These are phyloP conservation scores for Pyrus hybrid DNA, from an alignment of 331 rosid species.

Conservation along the genomic window DNA sequence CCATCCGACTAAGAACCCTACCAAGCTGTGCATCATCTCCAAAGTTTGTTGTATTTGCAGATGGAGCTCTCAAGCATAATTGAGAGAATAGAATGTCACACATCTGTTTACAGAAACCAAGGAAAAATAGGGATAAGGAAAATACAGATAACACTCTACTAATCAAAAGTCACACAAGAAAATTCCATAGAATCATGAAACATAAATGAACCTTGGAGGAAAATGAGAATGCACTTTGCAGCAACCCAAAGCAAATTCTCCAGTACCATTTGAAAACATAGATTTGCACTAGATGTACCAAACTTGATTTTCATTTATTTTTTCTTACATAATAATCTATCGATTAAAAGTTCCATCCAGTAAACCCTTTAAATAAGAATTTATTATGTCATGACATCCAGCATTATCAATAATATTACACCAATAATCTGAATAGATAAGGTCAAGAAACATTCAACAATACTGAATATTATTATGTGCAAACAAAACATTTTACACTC, in stretches of 20 bases:
- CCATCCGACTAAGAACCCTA: slow-evolving; percentile 26
- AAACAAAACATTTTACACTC: not conserved
- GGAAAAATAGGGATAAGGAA: slow-evolving; percentile 10
- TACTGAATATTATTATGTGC: not conserved
- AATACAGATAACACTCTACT: not conserved
- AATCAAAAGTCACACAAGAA: not conserved
- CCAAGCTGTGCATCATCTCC: slow-evolving; percentile 58
- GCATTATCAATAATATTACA: not conserved
- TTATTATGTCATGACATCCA: not conserved
- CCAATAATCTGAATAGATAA: not conserved
- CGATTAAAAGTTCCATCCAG: not conserved
- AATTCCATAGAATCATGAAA: not conserved
- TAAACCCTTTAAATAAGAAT: not conserved
- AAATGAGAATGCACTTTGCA: not conserved
- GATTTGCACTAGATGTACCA: not conserved
- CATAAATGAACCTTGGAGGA: not conserved
- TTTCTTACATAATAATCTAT: not conserved
- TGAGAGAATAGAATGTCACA: slow-evolving; percentile 95
- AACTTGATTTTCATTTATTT: not conserved
- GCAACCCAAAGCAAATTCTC: not conserved
- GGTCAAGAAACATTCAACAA: not conserved
- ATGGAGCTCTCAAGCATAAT: slow-evolving; percentile 81
- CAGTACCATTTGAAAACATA: not conserved
- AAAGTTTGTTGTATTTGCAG: slow-evolving; percentile 39
- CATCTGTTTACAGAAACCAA: slow-evolving; percentile 59